Base-by-base conservation (phyloP, 108 stramenopile species). In the Fragilaria crotonensis region DNA sequence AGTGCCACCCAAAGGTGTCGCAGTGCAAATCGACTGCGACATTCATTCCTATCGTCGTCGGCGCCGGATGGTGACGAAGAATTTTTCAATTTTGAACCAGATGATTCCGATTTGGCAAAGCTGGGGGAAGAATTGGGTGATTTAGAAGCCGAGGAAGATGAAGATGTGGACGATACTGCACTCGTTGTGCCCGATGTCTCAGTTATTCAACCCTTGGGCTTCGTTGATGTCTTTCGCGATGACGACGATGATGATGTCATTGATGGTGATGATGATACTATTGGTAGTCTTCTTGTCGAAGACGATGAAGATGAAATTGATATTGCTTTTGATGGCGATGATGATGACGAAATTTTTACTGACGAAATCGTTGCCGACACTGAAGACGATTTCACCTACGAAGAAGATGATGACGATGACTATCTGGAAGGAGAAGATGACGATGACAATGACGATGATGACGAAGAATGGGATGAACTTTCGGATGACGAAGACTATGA, bases 401-500 rank as follows among this genome's bases (percentile, higher is more conserved):
- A n/a, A n/a, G 65, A 66, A 44, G 65, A 49, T 52, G 59, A 60
- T 47, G 58, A 61, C 14, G 33, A 65, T 25, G 60, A 60, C 25
- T 53, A 48, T 22, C 55, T 54, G 9, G 55, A 50, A 21, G 46
- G 41, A 0, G 26, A 48, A 9, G 67, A 68, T 4, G 57, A 50
- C 5, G 55, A 63, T 18, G 59, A 68, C 9, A 60, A 62, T 48
- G 60, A 68, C 5, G 68, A 69, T n/a, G 45, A 57, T 20, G 30
- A 55, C 1, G 60, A 69, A 17, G 21, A 19, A 2, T 48, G 52
- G 29, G 57, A 54, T 46, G 64, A 3, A 33, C 29, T 60, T 17
- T 51, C 22, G 48, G 63, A 71, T 45, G 62, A 63, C 4, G 57
- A 59, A 23, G 62, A 70, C 19, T 58, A 71, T 5, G 60, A 66